phyloP scores from a whole-genome alignment of 2,329 filamentous ascomycete species.

The Fonsecaea pedrosoi region DNA sequence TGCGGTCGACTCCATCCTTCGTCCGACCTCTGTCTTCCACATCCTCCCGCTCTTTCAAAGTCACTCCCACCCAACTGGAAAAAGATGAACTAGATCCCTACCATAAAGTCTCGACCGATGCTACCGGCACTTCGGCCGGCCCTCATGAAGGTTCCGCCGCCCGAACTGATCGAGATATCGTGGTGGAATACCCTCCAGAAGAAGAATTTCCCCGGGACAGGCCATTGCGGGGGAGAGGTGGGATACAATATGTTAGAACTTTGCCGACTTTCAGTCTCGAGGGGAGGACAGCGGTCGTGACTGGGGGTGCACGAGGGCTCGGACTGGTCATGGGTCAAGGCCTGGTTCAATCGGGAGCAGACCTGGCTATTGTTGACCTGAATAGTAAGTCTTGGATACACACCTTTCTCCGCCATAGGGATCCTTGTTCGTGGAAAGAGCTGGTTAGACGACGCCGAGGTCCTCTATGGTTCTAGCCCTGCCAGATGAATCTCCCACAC shows the following conservation, averaged over 20 bases:
- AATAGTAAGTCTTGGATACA: slow-evolving; percentile 67
- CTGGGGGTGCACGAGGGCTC: slow-evolving; percentile 85
- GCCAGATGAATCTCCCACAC: neutral
- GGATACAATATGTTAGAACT: slow-evolving; percentile 82
- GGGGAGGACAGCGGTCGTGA: slow-evolving; percentile 81
- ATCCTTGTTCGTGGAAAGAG: neutral
- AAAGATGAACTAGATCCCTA: slow-evolving; percentile 38
- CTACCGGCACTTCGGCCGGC: slow-evolving; percentile 44
- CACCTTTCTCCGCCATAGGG: neutral
- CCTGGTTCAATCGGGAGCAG: slow-evolving; percentile 83
- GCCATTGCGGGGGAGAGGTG: slow-evolving; percentile 77
- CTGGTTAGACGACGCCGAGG: neutral
- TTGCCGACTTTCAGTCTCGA: slow-evolving; percentile 86
- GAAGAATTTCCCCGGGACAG: slow-evolving; percentile 73
- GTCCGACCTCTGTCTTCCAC: slow-evolving; percentile 27
- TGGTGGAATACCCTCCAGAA: slow-evolving; percentile 79
- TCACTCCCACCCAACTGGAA: slow-evolving; percentile 12
- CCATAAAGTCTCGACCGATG: slow-evolving; percentile 39
- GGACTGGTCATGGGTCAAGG: slow-evolving; percentile 93
- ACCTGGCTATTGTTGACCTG: slow-evolving; percentile 90
- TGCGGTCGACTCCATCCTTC: neutral
- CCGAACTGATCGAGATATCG: slow-evolving; percentile 78
- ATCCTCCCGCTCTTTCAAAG: slow-evolving; percentile 12
- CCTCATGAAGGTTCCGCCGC: slow-evolving; percentile 71
- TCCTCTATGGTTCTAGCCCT: neutral